Conservation (phyloP, 306 rosid species). For the Abrus pulchellus region DNA sequence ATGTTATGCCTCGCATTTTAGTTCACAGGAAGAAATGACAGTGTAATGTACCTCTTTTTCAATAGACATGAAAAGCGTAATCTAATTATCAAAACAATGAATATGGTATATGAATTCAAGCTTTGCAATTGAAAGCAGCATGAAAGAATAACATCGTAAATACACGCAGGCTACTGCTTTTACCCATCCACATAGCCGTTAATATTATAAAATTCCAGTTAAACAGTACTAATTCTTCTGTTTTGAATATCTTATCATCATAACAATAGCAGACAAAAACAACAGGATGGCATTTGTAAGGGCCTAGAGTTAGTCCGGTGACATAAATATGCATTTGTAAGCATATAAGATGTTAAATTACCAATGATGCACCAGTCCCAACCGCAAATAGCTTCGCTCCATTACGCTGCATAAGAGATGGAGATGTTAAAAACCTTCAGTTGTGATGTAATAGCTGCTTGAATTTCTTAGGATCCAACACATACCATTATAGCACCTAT, state of each 20-base stretch:
- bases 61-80: slow-evolving; percentile 12
- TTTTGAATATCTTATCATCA: slow-evolving; percentile 29
- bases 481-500: slow-evolving; percentile 80
- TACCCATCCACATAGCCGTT: background rate
- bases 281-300: slow-evolving; percentile 19
- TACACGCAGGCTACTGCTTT: background rate
- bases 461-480: slow-evolving; percentile 33
- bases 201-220: background rate
- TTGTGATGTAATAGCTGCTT: background rate
- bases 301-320: background rate
- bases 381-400: slow-evolving; percentile 93
- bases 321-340: background rate
- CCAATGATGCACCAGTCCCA: slow-evolving; percentile 84
- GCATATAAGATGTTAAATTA: slow-evolving; percentile 42
- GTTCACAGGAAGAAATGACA: background rate
- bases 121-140: background rate
- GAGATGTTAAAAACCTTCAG: slow-evolving; percentile 36
- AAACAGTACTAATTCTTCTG: slow-evolving; percentile 1
- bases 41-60: background rate
- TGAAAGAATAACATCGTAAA: background rate
- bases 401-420: slow-evolving; percentile 73
- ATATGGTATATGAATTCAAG: background rate
- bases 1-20: slow-evolving; percentile 1
- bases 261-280: slow-evolving; percentile 1
- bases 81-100: slow-evolving; percentile 12